phyloP scores from a whole-genome alignment of 2,329 filamentous ascomycete genomes.

The Septoria linicola region DNA sequence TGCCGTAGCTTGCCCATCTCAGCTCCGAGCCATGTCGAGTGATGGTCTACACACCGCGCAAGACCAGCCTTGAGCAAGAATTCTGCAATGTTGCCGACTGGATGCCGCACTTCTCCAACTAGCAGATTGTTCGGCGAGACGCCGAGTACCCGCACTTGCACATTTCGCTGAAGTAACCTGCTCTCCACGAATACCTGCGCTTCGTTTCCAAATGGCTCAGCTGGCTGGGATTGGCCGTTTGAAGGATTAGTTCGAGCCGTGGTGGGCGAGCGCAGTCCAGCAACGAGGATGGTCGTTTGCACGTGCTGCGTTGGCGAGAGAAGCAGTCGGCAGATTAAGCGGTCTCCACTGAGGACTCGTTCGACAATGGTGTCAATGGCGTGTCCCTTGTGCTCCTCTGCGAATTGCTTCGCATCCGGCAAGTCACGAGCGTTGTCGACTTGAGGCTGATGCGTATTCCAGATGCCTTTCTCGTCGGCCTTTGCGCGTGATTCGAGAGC shows the following conservation, averaged over 20 bases:
- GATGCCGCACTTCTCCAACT: constrained; percentile 84
- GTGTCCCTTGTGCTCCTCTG: constrained; percentile 81
- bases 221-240: constrained; percentile 76
- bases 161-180: constrained; percentile 79
- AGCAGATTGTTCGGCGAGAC: constrained; percentile 87
- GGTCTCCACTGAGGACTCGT: constrained; percentile 86
- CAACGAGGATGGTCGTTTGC: constrained; percentile 84
- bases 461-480: constrained; percentile 76
- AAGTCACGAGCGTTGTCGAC: constrained; percentile 82
- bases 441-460: constrained; percentile 63
- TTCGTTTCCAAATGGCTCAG: constrained; percentile 87
- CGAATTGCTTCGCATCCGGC: constrained; percentile 69
- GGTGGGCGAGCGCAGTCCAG: constrained; percentile 84
- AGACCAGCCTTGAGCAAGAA: constrained; percentile 87
- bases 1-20: constrained; percentile 84
- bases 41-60: constrained; percentile 90
- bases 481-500: constrained; percentile 75
- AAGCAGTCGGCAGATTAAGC: constrained; percentile 78
- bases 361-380: constrained; percentile 79
- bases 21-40: constrained; percentile 84
- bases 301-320: constrained; percentile 80
- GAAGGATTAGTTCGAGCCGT: constrained; percentile 79
- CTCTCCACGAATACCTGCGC: constrained; percentile 84
- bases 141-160: constrained; percentile 80
- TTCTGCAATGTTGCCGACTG: constrained; percentile 82